Evolutionary conservation across 2,329 filamentous ascomycete genomes (phyloP), one percentile per base, ranked within the genome.

Genomic region (Capronia epimyces): DNA sequence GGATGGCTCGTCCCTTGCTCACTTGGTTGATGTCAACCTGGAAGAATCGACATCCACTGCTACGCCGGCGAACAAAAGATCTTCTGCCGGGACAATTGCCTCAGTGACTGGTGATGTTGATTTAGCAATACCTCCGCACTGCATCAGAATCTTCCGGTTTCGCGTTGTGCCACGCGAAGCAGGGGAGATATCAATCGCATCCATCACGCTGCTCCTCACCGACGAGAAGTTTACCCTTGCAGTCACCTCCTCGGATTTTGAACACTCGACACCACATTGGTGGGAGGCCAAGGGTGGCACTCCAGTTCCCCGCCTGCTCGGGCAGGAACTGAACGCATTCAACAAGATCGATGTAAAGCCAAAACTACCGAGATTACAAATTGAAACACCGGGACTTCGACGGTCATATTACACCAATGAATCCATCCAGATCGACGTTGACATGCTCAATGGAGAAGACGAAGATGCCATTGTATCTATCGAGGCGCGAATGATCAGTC

Each of bases 401-500:
- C 76, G 81, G 10, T 83, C 89, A 48, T 94, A 91, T 66, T 97
- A 95, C 65, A 87, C 86, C 1, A 86, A 94, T 61, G 93, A 98
- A 69, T 67, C 73, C 0, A 79, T 96, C 22, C 72, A 73, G 5
- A 67, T 97, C 18, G 71, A 77, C 0, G 74, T 97, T 32, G 79
- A 84, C 37, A 71, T 96, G 2, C 63, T 82, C 50, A 98, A 98
- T 60, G 83, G 83, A 43, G 93, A 98, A 71, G 87, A 89, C 3
- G 84, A 88, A 54, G 80, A 86, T 13, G 86, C 87, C 0, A 78
- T 81, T 55, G 82, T 86, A 18, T 83, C 81, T 50, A 69, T 95
- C 6, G 83, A 89, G 56, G 75, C 86, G 16, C 74, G 80, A 39
- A 67, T 94, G 2, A 75, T 83, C 36, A 87, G 86, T 25, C 71